phyloP scores from a whole-genome alignment of 148 eudicot species.

The Rhododendron williamsianum region DNA sequence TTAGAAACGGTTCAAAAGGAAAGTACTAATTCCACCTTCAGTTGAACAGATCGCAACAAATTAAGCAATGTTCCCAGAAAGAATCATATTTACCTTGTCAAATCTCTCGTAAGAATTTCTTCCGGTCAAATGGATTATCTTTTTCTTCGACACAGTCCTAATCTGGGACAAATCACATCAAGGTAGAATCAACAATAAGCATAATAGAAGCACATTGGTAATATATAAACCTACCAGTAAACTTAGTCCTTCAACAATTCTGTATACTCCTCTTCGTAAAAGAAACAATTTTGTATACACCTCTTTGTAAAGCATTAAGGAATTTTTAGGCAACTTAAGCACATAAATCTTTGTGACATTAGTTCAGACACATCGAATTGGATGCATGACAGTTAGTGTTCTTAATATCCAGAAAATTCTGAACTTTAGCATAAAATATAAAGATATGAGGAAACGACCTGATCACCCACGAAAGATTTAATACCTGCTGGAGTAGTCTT shows the following conservation, averaged over 20 bases:
- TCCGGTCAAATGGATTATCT: slow-evolving; percentile 43
- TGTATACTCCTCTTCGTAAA: neutral
- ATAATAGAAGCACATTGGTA: neutral
- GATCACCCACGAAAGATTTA: neutral
- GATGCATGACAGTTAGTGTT: neutral
- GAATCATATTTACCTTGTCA: slow-evolving; percentile 44
- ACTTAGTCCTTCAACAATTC: neutral
- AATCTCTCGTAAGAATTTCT: slow-evolving; percentile 45
- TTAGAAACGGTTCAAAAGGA: neutral
- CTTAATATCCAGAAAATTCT: neutral
- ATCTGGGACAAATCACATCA: slow-evolving; percentile 25
- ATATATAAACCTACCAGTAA: neutral
- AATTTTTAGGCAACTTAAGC: neutral
- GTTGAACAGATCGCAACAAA: neutral
- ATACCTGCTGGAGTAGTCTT: slow-evolving; percentile 58
- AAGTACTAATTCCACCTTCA: neutral
- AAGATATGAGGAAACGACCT: neutral
- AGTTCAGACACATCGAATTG: neutral
- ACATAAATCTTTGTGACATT: neutral
- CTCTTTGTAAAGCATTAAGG: neutral
- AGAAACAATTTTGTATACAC: neutral
- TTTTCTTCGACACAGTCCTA: slow-evolving; percentile 35
- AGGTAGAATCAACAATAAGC: neutral
- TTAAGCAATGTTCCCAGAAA: neutral
- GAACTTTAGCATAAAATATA: neutral